phyloP scores from a whole-genome alignment of 2,329 filamentous ascomycete species.

The Ceratocystis alfenasii region DNA sequence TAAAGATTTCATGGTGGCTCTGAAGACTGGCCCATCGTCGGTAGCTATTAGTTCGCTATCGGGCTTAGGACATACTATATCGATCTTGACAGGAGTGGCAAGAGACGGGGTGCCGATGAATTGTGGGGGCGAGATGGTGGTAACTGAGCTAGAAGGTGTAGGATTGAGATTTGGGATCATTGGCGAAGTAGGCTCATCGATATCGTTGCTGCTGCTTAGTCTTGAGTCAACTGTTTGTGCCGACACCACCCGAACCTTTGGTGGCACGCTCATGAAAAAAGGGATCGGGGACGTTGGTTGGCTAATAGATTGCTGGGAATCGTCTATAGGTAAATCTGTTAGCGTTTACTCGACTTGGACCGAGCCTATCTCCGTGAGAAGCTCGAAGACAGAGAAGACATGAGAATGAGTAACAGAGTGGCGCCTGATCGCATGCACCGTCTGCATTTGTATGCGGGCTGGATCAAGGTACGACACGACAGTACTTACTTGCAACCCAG shows the following conservation, averaged over 20 bases:
- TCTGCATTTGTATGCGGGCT: background rate
- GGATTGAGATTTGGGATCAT: conserved; percentile 32
- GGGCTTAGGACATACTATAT: conserved; percentile 74
- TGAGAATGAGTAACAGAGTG: background rate
- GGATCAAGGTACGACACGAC: background rate
- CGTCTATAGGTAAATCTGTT: conserved; percentile 31
- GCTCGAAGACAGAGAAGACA: too few species aligned
- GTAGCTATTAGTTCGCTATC: conserved; percentile 72
- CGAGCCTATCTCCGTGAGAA: too few species aligned
- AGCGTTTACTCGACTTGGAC: background rate
- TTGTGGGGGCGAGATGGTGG: conserved; percentile 26
- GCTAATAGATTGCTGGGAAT: conserved; percentile 33
- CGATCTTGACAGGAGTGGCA: conserved; percentile 55
- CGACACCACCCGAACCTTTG: conserved; percentile 72
- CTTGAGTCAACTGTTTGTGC: conserved; percentile 76
- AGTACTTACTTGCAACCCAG: conserved; percentile 67
- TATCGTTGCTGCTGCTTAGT: conserved; percentile 56
- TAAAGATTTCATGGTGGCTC: conserved; percentile 89
- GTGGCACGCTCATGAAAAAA: conserved; percentile 61
- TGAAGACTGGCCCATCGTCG: conserved; percentile 89
- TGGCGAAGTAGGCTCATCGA: conserved; percentile 48
- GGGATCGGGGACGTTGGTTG: conserved; percentile 56
- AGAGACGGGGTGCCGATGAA: conserved; percentile 23
- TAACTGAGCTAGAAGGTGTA: conserved; percentile 18
- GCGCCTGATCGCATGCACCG: background rate